Evolutionary conservation across 2,329 filamentous ascomycete genomes (phyloP), one percentile per base, ranked within the genome.

Genomic region (Hypoxylon sp.): DNA sequence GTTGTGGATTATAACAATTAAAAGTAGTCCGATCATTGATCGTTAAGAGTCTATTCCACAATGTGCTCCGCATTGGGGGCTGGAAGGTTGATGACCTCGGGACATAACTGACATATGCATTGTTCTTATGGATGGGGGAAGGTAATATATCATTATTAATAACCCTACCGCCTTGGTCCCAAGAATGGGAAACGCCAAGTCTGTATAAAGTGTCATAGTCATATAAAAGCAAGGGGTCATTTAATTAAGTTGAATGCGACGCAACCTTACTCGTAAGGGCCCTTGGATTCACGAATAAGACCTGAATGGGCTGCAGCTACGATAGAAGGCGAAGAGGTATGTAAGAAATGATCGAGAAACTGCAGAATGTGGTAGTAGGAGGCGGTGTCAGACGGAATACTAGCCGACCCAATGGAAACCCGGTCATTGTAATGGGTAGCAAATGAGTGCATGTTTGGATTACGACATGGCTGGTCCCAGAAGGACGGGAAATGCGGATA

Each of bases 401-500:
- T 38, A 69, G 57, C 68, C 70, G 70, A 71, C 57, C 70, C 70
- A 72, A 72, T 72, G 60, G 62, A 60, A 63, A 65, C 46, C 65
- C 17, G 45, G 64, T 64, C 66, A 48, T 30, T 41, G 56, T 41
- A 62, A 59, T 56, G 30, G 50, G 53, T 61, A 49, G 34, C 45
- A 63, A 63, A 60, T 65, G 51, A 59, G 50, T 46, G 38, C 57
- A 32, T 55, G 21, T 58, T 61, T 43, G 63, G 63, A 69, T 64
- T 65, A 69, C 67, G 69, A 66, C 67, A 71, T 68, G 61, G 23
- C 59, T 60, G 55, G 68, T 67, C 68, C 70, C 70, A 70, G 61
- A 69, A 68, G 49, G 58, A 68, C 57, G 69, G 67, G 69, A 69
- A 53, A 58, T 60, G 61, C 67, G 69, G 69, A 69, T 67, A 71